Percentiles rank a stretch among this genome's conserved stretches.
Conservation (phyloP, 2,329 filamentous ascomycete species). For the Colletotrichum abscissum region DNA sequence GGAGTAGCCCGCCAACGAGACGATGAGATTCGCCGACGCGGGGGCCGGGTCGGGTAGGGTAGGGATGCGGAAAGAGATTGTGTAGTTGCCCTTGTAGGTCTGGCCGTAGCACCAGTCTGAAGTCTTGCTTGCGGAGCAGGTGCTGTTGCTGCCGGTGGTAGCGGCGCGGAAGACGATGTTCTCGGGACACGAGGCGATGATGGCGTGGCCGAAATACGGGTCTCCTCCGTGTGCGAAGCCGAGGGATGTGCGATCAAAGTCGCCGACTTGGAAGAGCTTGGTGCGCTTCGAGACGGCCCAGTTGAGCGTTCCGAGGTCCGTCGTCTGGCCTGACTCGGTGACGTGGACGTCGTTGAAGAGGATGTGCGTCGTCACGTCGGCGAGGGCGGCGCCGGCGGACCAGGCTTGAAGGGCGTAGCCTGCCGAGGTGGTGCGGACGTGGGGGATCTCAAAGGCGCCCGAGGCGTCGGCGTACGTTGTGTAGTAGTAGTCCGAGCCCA, state of each 20-base stretch:
- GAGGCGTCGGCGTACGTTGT: constrained; percentile 54
- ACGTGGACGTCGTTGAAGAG: constrained; percentile 53
- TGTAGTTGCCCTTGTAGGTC: constrained; percentile 50
- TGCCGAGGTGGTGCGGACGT: constrained; percentile 55
- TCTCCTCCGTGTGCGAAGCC: constrained; percentile 27
- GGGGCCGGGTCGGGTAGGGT: constrained; percentile 9
- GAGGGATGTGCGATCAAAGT: constrained; percentile 31
- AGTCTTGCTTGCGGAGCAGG: constrained; percentile 39
- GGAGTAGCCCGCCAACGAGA: constrained; percentile 58
- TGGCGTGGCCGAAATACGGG: constrained; percentile 54
- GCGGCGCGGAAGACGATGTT: constrained; percentile 55
- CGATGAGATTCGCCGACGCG: constrained; percentile 50
- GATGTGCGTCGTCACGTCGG: constrained; percentile 57
- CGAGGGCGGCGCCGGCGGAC: constrained; percentile 57
- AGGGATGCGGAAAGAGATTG: constrained; percentile 43
- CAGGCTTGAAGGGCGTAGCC: constrained; percentile 62
- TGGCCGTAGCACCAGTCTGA: constrained; percentile 63
- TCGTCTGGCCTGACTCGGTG: constrained; percentile 42
- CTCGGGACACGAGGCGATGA: constrained; percentile 55
- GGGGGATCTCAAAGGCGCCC: constrained; percentile 55
- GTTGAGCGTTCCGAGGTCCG: constrained; percentile 49
- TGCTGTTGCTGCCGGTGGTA: neutral
- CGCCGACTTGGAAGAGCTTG: constrained; percentile 55
- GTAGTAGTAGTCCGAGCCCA: constrained; percentile 62
- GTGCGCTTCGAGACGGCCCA: constrained; percentile 53